Evolutionary conservation across 768 basidiomycete genomes (phyloP).

Genomic region (Hericium rajendrae): DNA sequence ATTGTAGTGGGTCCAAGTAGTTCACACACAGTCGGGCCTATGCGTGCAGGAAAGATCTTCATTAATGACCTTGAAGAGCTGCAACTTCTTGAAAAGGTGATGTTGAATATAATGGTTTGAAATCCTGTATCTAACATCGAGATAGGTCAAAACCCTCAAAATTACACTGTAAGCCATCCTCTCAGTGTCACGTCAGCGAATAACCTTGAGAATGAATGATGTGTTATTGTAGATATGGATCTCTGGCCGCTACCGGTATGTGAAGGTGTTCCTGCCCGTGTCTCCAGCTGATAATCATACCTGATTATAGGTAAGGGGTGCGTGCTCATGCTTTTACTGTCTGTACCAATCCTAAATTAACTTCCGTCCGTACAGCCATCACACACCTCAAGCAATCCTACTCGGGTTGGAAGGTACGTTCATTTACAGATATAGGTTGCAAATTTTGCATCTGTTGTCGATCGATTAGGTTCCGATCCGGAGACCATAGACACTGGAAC

Average conservation of each 20-base stretch:
- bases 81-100: constrained; percentile 57
- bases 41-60: constrained; percentile 89
- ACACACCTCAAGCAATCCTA: constrained; percentile 80
- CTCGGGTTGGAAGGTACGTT: constrained; percentile 60
- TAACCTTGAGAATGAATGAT: not conserved
- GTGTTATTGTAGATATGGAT: constrained; percentile 58
- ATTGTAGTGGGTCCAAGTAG: constrained; percentile 48
- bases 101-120: not conserved
- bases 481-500: constrained; percentile 89
- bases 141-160: constrained; percentile 69
- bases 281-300: not conserved
- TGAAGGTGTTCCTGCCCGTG: not conserved
- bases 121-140: not conserved
- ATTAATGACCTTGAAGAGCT: constrained; percentile 65
- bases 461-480: constrained; percentile 60
- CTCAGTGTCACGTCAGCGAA: not conserved
- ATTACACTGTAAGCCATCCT: constrained; percentile 57
- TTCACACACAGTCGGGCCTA: constrained; percentile 70
- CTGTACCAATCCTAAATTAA: not conserved
- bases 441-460: not conserved
- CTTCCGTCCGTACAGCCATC: constrained; percentile 42
- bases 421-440: not conserved
- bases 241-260: constrained; percentile 83
- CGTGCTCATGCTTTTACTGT: constrained; percentile 14
- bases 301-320: constrained; percentile 63